Percentiles rank a stretch among this genome's conserved stretches.
Conservation (phyloP, 768 basidiomycete species). For the Hydnomerulius pinastri region DNA sequence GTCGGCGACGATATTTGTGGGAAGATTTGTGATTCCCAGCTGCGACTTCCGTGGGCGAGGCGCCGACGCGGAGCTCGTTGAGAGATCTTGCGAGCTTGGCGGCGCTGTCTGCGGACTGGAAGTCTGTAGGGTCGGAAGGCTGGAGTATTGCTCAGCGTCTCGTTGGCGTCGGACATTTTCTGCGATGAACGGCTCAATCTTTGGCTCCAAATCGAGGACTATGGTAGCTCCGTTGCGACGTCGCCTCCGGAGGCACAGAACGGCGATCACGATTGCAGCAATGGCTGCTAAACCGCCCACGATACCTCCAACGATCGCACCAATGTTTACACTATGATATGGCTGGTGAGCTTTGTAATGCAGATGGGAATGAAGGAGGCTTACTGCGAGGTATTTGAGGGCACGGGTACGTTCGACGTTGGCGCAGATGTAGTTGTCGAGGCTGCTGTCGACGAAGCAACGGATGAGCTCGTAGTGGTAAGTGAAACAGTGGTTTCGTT, state of each 20-base stretch:
- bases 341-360: background rate
- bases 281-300: conserved; percentile 15
- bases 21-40: background rate
- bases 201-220: background rate
- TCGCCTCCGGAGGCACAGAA: conserved; percentile 3
- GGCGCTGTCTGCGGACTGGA: background rate
- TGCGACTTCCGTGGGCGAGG: conserved; percentile 3
- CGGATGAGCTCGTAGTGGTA: background rate
- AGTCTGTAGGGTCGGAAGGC: background rate
- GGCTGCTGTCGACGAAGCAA: background rate
- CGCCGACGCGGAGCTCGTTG: background rate
- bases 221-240: background rate
- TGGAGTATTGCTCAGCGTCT: background rate
- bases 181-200: conserved; percentile 6
- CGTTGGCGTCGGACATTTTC: background rate
- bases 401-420: background rate
- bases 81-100: background rate
- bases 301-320: conserved; percentile 12
- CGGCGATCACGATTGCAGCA: background rate
- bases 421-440: background rate
- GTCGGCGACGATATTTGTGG: background rate
- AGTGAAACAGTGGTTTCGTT: conserved; percentile 15
- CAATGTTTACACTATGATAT: conserved; percentile 2
- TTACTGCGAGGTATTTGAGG: background rate
- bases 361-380: background rate